Evolutionary conservation across 129 eudicot species (phyloP), one percentile per base, ranked within the genome.

Genomic region (Kitagawia praeruptora): DNA sequence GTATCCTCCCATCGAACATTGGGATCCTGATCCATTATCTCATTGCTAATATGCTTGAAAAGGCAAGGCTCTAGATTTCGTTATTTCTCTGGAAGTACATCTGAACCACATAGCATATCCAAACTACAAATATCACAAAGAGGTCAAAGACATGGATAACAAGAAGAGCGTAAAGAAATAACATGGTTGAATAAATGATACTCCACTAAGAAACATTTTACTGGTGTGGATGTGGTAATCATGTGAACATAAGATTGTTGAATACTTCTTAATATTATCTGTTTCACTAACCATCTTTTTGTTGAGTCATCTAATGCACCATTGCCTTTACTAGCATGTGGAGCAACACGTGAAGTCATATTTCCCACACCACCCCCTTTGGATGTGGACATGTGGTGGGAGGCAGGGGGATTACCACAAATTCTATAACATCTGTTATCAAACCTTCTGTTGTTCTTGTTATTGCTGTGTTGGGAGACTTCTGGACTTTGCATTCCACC

Each of bases 11-110:
- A 96, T 64, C 91, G 95, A 80, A 96, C 99, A 75, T 96, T 92
- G 51, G 99, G 99, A 86, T 95, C 97, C 79, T 88, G 87, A 75
- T 92, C 95, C 99, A 96, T 96, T 58, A 96, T 92, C 92, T 96
- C 99, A 75, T 96, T 96, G 85, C 98, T 92, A 72, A 96, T 85
- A 81, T 92, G 97, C 80, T 96, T 98, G 82, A 96, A 89, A 58
- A 96, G 97, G 45, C 93, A 93, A 79, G 98, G 99, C 84, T 92
- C 98, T 84, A 96, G 51, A 84, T 96, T 96, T 85, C 89, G 84
- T 78, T 92, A 85, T 84, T 92, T 96, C 79, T 96, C 98, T 21
- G 99, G 99, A 85, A 96, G 87, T 67, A 98, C 99, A 92, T 92
- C 99, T 78, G 99, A 97, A 73, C 99, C 99, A 88, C 96, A 86